Base-by-base conservation (phyloP, 1,284 basidiomycete genomes). In the Leccinum solheimii region DNA sequence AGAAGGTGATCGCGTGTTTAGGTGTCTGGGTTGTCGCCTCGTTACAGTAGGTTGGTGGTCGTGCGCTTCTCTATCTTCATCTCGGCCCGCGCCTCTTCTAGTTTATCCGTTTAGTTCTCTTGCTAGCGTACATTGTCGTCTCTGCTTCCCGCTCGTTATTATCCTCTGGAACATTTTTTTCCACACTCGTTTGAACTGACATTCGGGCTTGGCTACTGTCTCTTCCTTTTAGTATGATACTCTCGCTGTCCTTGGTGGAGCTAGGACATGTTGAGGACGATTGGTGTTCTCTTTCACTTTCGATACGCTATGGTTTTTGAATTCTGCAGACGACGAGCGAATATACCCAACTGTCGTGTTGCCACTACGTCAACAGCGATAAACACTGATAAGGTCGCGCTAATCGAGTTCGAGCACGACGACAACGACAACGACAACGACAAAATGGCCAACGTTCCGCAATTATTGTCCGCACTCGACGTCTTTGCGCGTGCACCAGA, bases 401-500 rank as follows among this genome's bases (percentile, higher is more conserved):
- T 45, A 43, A 43, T 43, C 40, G n/a, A 11, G 19, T 21, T 48
- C 45, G 43, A 43, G 45, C 16, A 27, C 58, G 40, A 57, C 56
- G 27, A 66, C 64, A 30, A 69, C 60, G 43, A 66, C 64, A 40
- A 69, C 60, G 57, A 66, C 67, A 59, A 60, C 59, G 56, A 58
- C 14, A 36, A 34, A 23, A 91, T 90, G 87, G 79, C 85, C 65
- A 84, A 86, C 71, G 81, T 92, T 50, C 86, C 88, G 75, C 83
- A 83, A 62, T 78, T 93, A 8, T 76, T 92, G 67, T 84, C 88
- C 66, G 91, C 88, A 26, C 80, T 93, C 66, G 85, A 86, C 57
- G 88, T 93, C 55, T 92, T 93, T 75, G 80, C 81, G 67, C 83
- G 85, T 62, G 86, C 88, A 49, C 92, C 96, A 32, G 92, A 97